Conservation (phyloP, 495 filamentous ascomycete genomes). For the Trichodelitschia bisporula region DNA sequence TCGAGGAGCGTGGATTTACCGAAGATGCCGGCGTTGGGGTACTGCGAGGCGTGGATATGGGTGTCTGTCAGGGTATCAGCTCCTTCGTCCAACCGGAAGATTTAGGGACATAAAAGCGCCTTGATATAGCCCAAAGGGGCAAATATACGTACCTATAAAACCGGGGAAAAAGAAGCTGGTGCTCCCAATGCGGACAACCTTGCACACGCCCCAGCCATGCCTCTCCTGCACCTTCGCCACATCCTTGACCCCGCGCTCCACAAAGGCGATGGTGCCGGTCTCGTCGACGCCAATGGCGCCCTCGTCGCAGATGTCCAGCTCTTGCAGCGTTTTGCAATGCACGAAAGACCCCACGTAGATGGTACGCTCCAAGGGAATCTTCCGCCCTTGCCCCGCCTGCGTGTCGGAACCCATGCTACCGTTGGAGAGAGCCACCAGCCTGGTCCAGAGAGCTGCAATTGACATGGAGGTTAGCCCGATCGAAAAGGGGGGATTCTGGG, state of each 20-base stretch:
- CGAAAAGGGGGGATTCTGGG: too few species aligned
- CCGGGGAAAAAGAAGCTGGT: conserved; percentile 73
- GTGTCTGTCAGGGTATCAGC: conserved; percentile 36
- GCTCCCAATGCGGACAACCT: conserved; percentile 12
- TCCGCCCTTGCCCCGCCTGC: too few species aligned
- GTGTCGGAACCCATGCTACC: too few species aligned
- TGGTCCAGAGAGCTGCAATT: too few species aligned
- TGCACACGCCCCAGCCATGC: conserved; percentile 21
- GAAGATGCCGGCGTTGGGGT: conserved; percentile 80
- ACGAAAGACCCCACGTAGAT: conserved; percentile 29
- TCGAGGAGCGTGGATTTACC: conserved; percentile 69
- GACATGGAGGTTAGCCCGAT: too few species aligned
- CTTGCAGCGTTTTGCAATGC: conserved; percentile 26
- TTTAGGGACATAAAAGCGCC: conserved; percentile 1
- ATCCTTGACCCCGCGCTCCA: conserved; percentile 17
- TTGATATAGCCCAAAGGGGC: too few species aligned
- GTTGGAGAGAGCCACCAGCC: too few species aligned
- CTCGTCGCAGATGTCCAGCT: conserved; percentile 31
- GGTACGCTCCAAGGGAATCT: conserved; percentile 8
- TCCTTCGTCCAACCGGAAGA: not conserved
- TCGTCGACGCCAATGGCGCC: conserved; percentile 41
- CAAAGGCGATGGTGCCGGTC: conserved; percentile 36
- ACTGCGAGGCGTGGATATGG: conserved; percentile 84
- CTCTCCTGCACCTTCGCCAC: conserved; percentile 19
- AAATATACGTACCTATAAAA: conserved; percentile 43